phyloP scores from a whole-genome alignment of 1,139 yeast species.

The Suhomyces choctaworum region DNA sequence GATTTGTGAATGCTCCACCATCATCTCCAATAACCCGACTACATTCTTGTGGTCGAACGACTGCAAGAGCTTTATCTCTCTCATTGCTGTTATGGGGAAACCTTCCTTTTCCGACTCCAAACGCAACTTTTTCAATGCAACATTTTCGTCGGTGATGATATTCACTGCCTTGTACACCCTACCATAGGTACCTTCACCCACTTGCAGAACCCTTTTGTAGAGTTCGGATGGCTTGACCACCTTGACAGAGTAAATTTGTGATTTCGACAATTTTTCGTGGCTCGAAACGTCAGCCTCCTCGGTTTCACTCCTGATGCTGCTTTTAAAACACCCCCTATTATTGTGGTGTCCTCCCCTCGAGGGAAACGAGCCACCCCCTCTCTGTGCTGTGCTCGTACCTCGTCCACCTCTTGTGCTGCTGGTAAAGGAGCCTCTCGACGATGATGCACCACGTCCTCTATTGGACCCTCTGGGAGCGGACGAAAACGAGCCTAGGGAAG shows the following conservation, averaged over 20 bases:
- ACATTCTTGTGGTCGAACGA: slow-evolving; percentile 82
- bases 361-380: slow-evolving; percentile 5
- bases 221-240: slow-evolving; percentile 28
- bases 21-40: slow-evolving; percentile 81
- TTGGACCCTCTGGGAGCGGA: slow-evolving; percentile 9
- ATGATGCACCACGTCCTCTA: slow-evolving; percentile 6
- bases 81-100: slow-evolving; percentile 90
- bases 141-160: slow-evolving; percentile 63
- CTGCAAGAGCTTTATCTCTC: slow-evolving; percentile 87
- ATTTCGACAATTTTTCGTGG: slow-evolving; percentile 10
- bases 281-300: not conserved
- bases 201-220: slow-evolving; percentile 45
- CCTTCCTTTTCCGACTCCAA: slow-evolving; percentile 91
- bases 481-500: slow-evolving; percentile 3
- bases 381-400: slow-evolving; percentile 1
- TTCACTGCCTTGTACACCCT: slow-evolving; percentile 61
- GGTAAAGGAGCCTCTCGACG: slow-evolving; percentile 3
- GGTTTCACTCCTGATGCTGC: slow-evolving; percentile 1
- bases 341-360: slow-evolving; percentile 2
- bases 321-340: slow-evolving; percentile 4
- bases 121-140: slow-evolving; percentile 81
- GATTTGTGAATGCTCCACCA: slow-evolving; percentile 78
- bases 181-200: slow-evolving; percentile 55
- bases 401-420: slow-evolving; percentile 9
- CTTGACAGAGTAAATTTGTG: slow-evolving; percentile 40